Evolutionary conservation across 345 rosid genomes (phyloP).

Genomic region (Sonneratia caseolaris): DNA sequence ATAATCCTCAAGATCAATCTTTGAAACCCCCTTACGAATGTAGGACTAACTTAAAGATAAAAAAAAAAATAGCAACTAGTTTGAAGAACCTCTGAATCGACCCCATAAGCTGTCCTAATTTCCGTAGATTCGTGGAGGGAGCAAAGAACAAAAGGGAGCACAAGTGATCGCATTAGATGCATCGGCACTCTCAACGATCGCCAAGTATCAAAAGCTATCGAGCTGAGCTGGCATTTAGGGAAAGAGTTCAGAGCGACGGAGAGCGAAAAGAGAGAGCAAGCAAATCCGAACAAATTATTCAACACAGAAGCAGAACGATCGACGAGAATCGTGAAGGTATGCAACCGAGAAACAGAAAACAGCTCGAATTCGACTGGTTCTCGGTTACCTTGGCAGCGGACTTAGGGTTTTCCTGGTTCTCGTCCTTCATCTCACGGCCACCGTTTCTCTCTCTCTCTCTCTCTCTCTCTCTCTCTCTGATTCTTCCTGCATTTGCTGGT

Average conservation of each 20-base stretch:
- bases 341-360: neutral
- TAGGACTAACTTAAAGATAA: no score
- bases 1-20: neutral
- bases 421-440: slow-evolving; percentile 9
- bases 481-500: neutral
- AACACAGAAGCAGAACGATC: neutral
- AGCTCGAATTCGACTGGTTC: neutral
- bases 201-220: neutral
- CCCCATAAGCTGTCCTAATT: no score
- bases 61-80: no score
- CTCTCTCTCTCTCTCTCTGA: neutral
- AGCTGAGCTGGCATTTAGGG: no score
- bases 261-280: no score
- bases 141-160: neutral
- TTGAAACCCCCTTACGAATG: no score
- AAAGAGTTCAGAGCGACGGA: no score
- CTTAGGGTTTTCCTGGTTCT: slow-evolving; percentile 18
- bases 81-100: no score
- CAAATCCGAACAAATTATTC: neutral
- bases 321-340: no score
- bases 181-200: neutral
- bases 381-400: slow-evolving; percentile 12
- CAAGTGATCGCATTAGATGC: neutral
- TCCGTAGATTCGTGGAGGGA: neutral
- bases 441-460: neutral